phyloP scores from a whole-genome alignment of 352 stramenopile species.

The Globisporangium spiculum region DNA sequence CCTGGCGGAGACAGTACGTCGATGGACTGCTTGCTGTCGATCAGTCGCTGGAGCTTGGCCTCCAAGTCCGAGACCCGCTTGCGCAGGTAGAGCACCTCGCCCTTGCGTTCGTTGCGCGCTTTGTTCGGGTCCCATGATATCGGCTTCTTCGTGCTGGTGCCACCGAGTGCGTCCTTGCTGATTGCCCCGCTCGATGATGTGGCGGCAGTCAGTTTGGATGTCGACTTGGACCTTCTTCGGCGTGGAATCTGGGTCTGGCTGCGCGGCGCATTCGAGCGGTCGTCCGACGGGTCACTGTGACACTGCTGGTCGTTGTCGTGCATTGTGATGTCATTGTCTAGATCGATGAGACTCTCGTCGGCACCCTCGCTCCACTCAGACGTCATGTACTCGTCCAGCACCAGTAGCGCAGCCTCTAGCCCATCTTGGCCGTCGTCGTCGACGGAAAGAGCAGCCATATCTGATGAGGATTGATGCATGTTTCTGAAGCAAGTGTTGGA shows the following conservation, averaged over 20 bases:
- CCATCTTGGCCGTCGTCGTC: not conserved
- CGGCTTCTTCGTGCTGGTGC: not conserved
- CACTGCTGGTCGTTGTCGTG: not conserved
- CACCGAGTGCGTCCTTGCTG: not conserved
- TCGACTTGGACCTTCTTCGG: not conserved
- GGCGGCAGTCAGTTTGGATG: not conserved
- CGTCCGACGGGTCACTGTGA: not conserved
- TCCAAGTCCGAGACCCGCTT: conserved; percentile 21
- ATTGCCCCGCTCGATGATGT: not conserved
- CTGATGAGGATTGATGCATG: not conserved
- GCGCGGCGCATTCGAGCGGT: not conserved
- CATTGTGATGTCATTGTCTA: not conserved
- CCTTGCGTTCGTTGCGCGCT: conserved; percentile 22
- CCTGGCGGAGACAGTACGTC: not conserved
- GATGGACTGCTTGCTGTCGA: not conserved
- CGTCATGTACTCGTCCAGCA: conserved; percentile 8
- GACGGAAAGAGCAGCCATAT: not conserved
- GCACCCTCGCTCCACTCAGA: not conserved
- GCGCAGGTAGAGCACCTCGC: conserved; percentile 32
- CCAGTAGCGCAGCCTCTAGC: conserved; percentile 3
- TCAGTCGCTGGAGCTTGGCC: conserved; percentile 13
- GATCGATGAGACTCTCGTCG: not conserved
- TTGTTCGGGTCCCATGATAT: conserved; percentile 13
- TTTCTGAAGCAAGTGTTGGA: too few relatives aligned
- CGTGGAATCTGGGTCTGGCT: not conserved